Evolutionary conservation across 2,329 filamentous ascomycete genomes (phyloP), one percentile per base, ranked within the genome.

Genomic region (Cercospora zeina): DNA sequence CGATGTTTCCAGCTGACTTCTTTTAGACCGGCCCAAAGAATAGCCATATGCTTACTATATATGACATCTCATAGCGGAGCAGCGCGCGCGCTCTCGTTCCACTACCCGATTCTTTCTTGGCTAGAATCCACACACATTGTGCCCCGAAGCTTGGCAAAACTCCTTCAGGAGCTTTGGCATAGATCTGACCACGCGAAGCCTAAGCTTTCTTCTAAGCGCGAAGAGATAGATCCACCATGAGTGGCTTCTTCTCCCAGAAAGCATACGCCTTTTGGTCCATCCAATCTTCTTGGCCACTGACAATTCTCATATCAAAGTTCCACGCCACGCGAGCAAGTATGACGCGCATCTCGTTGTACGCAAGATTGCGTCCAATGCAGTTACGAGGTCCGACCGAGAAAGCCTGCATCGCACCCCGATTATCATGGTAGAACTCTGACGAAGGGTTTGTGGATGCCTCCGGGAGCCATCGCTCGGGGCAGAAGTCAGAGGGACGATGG

Each of bases 241-340:
- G 54, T 4, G 71, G 66, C 37, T 61, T 63, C 68, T 74, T 74
- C 59, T 74, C 70, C 71, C 71, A 74, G 11, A 75, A 50, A 1
- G 64, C 56, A 42, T 65, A 75, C 5, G 71, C 61, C 50, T 70
- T 71, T 65, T 75, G 73, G n/a, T 74, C 63, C 3, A 49, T 56
- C 74, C 74, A 75, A 6, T 67, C 61, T 11, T 54, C 49, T 27
- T 66, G 68, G 61, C 74, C 69, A 8, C 65, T 60, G 45, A 66
- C 65, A 31, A 73, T 49, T 54, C 68, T 37, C 42, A 75, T 10
- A 62, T 81, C 75, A 59, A 79, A 79, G 4, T 71, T 65, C 58
- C 70, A 75, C 10, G 79, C 39, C 2, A 77, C 9, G 31, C 11
- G 8, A 13, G 54, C 56, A 2, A 61, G 37, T 14, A 65, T 58